These are phyloP conservation scores for Hevea brasiliensis DNA, from an alignment of 345 rosid species.

Conservation along the genomic window DNA sequence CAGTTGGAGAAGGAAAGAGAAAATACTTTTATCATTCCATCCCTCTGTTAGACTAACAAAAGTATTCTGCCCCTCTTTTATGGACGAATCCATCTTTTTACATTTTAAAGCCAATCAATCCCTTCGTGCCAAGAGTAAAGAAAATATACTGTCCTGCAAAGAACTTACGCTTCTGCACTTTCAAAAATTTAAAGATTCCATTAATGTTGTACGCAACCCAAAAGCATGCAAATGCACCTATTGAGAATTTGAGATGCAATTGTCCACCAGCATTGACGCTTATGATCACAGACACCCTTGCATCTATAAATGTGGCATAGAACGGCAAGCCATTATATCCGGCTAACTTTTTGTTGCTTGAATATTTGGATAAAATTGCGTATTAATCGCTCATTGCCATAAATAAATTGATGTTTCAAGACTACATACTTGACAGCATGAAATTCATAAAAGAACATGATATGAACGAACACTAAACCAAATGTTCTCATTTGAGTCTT, in stretches of 20 bases:
- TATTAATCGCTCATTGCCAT: background rate
- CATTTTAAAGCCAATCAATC: no score
- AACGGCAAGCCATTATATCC: background rate
- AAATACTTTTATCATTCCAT: no score
- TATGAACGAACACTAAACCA: background rate
- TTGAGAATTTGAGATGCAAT: background rate
- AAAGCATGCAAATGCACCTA: background rate
- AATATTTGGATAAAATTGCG: background rate
- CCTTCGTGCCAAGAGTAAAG: no score
- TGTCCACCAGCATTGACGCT: background rate
- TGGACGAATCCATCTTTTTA: no score
- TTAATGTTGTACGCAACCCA: background rate
- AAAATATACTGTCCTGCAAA: no score
- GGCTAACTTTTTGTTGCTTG: background rate
- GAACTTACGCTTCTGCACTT: no score
- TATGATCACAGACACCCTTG: background rate
- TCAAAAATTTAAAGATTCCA: background rate
- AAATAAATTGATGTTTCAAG: conserved; percentile 4
- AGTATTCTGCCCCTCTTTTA: no score
- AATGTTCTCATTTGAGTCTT: background rate
- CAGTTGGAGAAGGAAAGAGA: no score
- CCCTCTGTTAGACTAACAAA: no score
- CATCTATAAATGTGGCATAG: background rate
- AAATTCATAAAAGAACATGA: background rate
- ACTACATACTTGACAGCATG: background rate